phyloP scores from a whole-genome alignment of 73 alveolate species.

The Paramecium tetraurelia region DNA sequence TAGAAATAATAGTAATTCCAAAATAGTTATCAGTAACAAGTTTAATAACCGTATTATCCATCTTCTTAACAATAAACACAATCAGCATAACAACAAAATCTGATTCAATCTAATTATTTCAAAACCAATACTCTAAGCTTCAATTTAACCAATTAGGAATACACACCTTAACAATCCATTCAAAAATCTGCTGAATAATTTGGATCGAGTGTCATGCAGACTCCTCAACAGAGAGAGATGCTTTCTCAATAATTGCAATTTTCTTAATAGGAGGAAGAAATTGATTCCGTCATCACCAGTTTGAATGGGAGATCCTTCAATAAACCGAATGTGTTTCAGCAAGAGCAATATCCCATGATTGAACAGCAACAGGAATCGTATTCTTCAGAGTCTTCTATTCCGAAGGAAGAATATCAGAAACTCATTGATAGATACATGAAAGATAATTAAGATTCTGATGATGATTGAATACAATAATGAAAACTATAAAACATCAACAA shows the following conservation, averaged over 20 bases:
- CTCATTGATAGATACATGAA: slow-evolving; percentile 19
- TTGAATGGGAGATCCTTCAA: slow-evolving; percentile 22
- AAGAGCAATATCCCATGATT: neutral
- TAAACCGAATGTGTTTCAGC: neutral
- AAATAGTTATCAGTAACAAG: neutral
- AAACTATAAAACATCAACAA: neutral
- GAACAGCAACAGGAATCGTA: neutral
- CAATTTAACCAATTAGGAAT: slow-evolving; percentile 39
- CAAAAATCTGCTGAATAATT: slow-evolving; percentile 40
- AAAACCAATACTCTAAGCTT: slow-evolving; percentile 32
- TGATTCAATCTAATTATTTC: neutral
- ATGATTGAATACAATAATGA: neutral
- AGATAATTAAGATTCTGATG: neutral
- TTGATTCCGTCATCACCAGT: neutral
- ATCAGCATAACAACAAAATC: neutral
- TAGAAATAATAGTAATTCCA: neutral
- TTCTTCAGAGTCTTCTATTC: slow-evolving; percentile 23
- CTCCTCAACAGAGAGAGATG: slow-evolving; percentile 1
- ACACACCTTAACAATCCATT: neutral
- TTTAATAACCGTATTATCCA: neutral
- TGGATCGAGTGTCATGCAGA: slow-evolving; percentile 11
- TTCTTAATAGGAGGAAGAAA: slow-evolving; percentile 4
- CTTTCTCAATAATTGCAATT: neutral
- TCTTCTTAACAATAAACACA: neutral
- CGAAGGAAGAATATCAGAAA: neutral